These are phyloP conservation scores for Orbilia javanica DNA, from an alignment of 2,329 filamentous ascomycete genomes.

Conservation along the genomic window DNA sequence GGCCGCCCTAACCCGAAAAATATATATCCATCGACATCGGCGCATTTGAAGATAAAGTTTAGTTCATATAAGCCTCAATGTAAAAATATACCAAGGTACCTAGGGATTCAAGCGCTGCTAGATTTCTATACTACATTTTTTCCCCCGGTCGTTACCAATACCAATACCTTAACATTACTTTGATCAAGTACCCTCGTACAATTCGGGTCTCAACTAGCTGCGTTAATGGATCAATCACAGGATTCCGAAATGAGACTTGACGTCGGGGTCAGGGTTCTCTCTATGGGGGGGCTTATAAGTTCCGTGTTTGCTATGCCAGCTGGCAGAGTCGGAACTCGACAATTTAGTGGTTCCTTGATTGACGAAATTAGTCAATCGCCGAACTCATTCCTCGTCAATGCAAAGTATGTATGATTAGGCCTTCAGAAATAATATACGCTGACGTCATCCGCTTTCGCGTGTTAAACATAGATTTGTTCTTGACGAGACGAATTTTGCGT, in stretches of 20 bases:
- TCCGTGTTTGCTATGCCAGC: slow-evolving; percentile 39
- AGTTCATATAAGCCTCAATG: slow-evolving; percentile 2
- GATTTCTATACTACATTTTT: not conserved
- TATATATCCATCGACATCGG: slow-evolving; percentile 29
- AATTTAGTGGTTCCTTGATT: slow-evolving; percentile 20
- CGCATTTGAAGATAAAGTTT: slow-evolving; percentile 19
- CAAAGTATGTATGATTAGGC: slow-evolving; percentile 13
- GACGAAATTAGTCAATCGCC: slow-evolving; percentile 40
- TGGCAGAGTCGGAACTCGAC: not conserved
- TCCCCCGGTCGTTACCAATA: not conserved
- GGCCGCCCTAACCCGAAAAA: slow-evolving; percentile 12
- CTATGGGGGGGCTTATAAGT: slow-evolving; percentile 42
- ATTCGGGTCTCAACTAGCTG: not conserved
- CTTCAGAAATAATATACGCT: not conserved
- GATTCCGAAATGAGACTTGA: slow-evolving; percentile 32
- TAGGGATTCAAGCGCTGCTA: not conserved
- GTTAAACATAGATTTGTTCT: slow-evolving; percentile 31
- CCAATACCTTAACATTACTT: not conserved
- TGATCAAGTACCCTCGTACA: not conserved
- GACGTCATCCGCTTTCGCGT: not conserved
- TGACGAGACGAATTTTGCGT: slow-evolving; percentile 22
- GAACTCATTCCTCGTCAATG: slow-evolving; percentile 11
- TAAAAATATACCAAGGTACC: slow-evolving; percentile 8
- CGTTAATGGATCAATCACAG: slow-evolving; percentile 32
- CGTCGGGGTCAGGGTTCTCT: slow-evolving; percentile 38